Base-by-base conservation (phyloP, 164 flowering plant genomes). In the Magnolia kwangsiensis region DNA sequence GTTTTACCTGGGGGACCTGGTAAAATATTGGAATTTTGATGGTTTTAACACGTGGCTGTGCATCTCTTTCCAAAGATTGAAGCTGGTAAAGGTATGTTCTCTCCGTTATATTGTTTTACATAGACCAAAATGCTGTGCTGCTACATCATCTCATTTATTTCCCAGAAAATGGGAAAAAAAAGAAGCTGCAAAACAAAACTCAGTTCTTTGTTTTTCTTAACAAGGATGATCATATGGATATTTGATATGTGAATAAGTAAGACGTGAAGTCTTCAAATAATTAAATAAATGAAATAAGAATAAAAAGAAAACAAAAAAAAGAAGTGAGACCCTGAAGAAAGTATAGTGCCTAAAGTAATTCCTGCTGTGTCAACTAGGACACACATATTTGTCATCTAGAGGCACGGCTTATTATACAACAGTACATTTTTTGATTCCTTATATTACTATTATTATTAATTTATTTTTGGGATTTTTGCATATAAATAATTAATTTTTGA, bases 71-170 rank as follows among this genome's bases (percentile, higher is more conserved):
- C 80, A 24, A 79, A 79, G 77, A 75, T 72, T 78, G 82, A 77
- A 76, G 86, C 81, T 76, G 77, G 14, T 75, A 31, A 75, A 88
- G 89, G 88, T 88, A 88, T 85, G 88, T 84, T 69, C 71, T 69
- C 71, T 61, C 66, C 51, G 29, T 31, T 29, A 58, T 21, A 23
- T 73, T 9, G 51, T 61, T 58, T 73, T 29, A 16, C 29, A 18
- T 31, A 61, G 61, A 49, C 63, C 8, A 37, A 71, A 71, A 51
- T 23, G 73, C 7, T 21, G n/a, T 71, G 63, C n/a, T 18, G 27
- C 16, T 9, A 37, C 50, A 10, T 24, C 9, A 37, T 37, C 21
- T 61, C 50, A 29, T 19, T 51, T 72, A 70, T 50, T 70, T 50
- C 16, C 16, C 3, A 9, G n/a, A 50, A 37, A 68, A 37, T 3